Conservation (phyloP, 495 filamentous ascomycete genomes). For the Neurospora africana region DNA sequence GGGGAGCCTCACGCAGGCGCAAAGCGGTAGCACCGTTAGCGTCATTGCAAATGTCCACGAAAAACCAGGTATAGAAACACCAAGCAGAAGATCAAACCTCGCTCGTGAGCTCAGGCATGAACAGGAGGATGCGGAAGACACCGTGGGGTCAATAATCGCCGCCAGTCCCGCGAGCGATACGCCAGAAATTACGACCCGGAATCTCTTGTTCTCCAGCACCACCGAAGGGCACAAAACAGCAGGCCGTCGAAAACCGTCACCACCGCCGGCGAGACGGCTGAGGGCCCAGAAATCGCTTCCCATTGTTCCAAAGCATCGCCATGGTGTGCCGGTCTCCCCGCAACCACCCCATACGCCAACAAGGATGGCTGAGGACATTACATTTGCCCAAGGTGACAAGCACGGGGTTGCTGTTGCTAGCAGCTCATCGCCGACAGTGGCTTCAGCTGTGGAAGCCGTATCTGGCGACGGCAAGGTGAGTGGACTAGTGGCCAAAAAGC, state of each 20-base stretch:
- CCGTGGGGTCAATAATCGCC: neutral
- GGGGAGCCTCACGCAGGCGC: constrained; percentile 37
- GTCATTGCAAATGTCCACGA: constrained; percentile 69
- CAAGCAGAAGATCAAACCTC: constrained; percentile 48
- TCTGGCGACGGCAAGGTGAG: constrained; percentile 11
- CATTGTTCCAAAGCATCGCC: constrained; percentile 36
- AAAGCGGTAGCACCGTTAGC: constrained; percentile 49
- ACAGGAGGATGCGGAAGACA: constrained; percentile 2
- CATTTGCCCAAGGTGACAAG: neutral
- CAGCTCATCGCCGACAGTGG: neutral
- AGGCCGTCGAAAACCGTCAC: constrained; percentile 3
- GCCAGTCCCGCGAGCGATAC: neutral
- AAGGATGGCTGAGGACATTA: neutral
- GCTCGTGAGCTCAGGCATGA: constrained; percentile 6
- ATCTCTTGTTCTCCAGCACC: constrained; percentile 2
- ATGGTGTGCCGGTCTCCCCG: constrained; percentile 33
- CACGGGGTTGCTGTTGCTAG: neutral
- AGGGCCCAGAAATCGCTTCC: constrained; percentile 33
- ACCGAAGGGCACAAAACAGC: neutral
- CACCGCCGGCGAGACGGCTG: constrained; percentile 16
- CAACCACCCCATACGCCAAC: constrained; percentile 8
- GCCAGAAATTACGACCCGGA: neutral
- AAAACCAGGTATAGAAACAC: constrained; percentile 77
- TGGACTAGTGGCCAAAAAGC: constrained; percentile 31
- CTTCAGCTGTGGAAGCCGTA: neutral